These are phyloP conservation scores for Daldinia decipiens DNA, from an alignment of 495 filamentous ascomycete genomes.

Conservation along the genomic window DNA sequence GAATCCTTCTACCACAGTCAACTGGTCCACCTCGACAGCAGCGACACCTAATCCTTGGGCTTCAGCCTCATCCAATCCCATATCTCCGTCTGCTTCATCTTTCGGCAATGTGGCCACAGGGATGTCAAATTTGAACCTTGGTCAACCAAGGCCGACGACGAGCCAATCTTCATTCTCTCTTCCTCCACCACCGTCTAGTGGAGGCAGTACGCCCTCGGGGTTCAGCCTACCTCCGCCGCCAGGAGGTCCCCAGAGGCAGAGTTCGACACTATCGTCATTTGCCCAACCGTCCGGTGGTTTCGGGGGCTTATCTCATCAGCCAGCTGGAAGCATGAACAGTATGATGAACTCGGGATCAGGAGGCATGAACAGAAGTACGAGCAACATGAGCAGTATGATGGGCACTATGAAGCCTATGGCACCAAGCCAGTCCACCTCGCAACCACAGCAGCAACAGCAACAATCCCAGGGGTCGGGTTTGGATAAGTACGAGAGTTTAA, in stretches of 20 bases:
- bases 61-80: conserved; percentile 38
- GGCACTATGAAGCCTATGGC: conserved; percentile 30
- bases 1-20: conserved; percentile 33
- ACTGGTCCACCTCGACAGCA: conserved; percentile 50
- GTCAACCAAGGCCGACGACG: conserved; percentile 46
- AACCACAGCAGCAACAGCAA: conserved; percentile 39
- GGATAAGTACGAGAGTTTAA: conserved; percentile 83
- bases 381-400: conserved; percentile 44
- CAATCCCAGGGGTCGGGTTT: conserved; percentile 66
- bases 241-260: conserved; percentile 37
- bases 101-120: conserved; percentile 36
- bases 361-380: conserved; percentile 38
- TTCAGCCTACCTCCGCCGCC: conserved; percentile 58
- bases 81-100: conserved; percentile 30
- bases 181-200: conserved; percentile 57
- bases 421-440: conserved; percentile 30
- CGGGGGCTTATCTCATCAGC: conserved; percentile 29
- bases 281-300: conserved; percentile 27
- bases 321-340: conserved; percentile 39
- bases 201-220: conserved; percentile 37
- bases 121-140: conserved; percentile 50
- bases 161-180: conserved; percentile 58
- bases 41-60: conserved; percentile 51
- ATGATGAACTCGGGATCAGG: conserved; percentile 45
- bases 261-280: conserved; percentile 32